phyloP scores from a whole-genome alignment of 352 stramenopile species.

The Globisporangium iwayamae region DNA sequence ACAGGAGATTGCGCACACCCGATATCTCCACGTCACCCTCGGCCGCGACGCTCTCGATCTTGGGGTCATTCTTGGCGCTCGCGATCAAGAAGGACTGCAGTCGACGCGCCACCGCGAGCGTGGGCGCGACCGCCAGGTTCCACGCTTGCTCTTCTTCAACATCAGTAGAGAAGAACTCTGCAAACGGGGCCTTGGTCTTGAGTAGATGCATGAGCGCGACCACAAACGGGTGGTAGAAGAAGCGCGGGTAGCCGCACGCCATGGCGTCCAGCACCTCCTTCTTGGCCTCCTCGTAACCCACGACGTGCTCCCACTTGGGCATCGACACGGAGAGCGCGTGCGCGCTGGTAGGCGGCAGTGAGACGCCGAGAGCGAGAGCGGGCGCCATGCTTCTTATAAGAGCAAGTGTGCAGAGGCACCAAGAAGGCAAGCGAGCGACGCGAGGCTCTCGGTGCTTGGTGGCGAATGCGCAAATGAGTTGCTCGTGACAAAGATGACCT shows the following conservation, averaged over 20 bases:
- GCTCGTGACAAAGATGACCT: neutral
- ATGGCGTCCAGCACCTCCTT: conserved; percentile 63
- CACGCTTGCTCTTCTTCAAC: conserved; percentile 15
- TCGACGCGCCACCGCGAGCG: conserved; percentile 42
- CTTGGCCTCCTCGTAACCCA: conserved; percentile 89
- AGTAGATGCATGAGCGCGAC: conserved; percentile 50
- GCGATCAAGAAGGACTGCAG: conserved; percentile 68
- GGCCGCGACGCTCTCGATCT: neutral
- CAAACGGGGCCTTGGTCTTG: conserved; percentile 20
- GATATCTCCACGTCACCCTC: conserved; percentile 29
- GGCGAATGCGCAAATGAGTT: conserved; percentile 12
- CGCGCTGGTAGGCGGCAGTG: conserved; percentile 58
- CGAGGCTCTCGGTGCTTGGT: neutral
- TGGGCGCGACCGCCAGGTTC: conserved; percentile 49
- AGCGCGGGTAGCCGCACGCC: conserved; percentile 90
- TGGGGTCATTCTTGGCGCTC: conserved; percentile 25
- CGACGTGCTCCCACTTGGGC: conserved; percentile 78
- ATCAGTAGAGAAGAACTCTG: conserved; percentile 20
- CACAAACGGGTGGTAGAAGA: conserved; percentile 89
- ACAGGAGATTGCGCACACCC: conserved; percentile 43
- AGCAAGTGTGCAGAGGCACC: neutral
- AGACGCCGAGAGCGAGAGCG: conserved; percentile 54
- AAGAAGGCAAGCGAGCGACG: neutral
- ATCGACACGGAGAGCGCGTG: conserved; percentile 85
- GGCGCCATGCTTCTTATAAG: neutral